phyloP scores from a whole-genome alignment of 164 flowering plant genomes.

The Annona squamosa region DNA sequence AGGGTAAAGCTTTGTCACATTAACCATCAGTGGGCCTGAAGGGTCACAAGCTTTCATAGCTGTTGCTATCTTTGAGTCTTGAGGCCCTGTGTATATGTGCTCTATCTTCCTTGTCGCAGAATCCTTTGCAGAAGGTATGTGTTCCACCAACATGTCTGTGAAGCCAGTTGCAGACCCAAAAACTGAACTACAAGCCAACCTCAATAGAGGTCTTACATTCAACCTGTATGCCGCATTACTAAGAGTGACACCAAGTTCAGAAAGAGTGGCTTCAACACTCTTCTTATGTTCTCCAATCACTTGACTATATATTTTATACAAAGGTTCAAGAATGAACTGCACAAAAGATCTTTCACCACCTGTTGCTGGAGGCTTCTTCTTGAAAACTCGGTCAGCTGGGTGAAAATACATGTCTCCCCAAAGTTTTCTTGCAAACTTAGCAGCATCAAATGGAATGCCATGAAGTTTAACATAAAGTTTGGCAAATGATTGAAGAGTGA shows the following conservation, averaged over 20 bases:
- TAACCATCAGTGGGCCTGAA: constrained; percentile 90
- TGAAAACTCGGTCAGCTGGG: constrained; percentile 60
- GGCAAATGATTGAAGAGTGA: constrained; percentile 93
- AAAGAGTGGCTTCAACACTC: constrained; percentile 92
- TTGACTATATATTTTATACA: constrained; percentile 94
- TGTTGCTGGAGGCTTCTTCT: constrained; percentile 58
- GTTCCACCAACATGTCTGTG: constrained; percentile 95
- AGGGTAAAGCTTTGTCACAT: constrained; percentile 90
- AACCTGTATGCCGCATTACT: constrained; percentile 83
- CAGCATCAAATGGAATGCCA: constrained; percentile 84
- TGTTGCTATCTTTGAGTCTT: constrained; percentile 48
- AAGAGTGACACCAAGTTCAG: constrained; percentile 90
- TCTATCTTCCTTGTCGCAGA: constrained; percentile 78
- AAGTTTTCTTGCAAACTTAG: constrained; percentile 83
- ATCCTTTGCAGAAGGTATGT: constrained; percentile 88
- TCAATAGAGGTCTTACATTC: constrained; percentile 86
- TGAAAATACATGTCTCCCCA: constrained; percentile 95
- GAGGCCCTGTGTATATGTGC: constrained; percentile 84
- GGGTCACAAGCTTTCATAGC: constrained; percentile 86
- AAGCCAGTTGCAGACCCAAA: constrained; percentile 96
- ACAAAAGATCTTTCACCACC: constrained; percentile 97
- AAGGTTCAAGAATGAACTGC: constrained; percentile 91
- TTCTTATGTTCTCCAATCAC: constrained; percentile 96
- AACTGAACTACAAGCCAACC: constrained; percentile 94
- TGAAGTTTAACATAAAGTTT: constrained; percentile 90